Percentiles rank a stretch among this genome's conserved stretches.
Evolutionary conservation across 306 rosid genomes (phyloP).

Genomic region (Citrullus colocynthis): DNA sequence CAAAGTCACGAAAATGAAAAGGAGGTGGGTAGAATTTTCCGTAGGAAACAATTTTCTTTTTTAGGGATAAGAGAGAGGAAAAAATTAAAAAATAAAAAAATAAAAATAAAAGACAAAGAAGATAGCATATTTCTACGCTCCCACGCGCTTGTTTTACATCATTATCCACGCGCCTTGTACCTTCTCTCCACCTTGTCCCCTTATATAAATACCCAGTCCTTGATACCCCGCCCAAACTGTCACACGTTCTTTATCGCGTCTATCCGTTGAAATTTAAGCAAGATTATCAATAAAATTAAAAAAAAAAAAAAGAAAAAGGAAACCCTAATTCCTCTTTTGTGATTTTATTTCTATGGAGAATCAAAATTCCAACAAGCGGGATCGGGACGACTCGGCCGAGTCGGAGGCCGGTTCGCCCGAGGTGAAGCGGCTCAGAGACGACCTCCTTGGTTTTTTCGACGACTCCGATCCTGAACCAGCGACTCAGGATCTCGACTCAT

Average conservation of each 20-base stretch:
- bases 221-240: not conserved
- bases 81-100: too few species aligned
- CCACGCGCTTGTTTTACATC: slow-evolving; percentile 6
- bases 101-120: not conserved
- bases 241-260: not conserved
- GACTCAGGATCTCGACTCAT: slow-evolving; percentile 56
- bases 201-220: not conserved
- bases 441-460: slow-evolving; percentile 52
- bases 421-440: slow-evolving; percentile 51
- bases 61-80: not conserved
- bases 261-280: not conserved
- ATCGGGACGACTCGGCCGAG: slow-evolving; percentile 1
- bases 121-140: not conserved
- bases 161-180: not conserved
- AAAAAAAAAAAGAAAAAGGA: not conserved
- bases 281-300: too few species aligned
- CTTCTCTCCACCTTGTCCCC: slow-evolving; percentile 8
- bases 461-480: slow-evolving; percentile 36
- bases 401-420: slow-evolving; percentile 35
- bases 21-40: slow-evolving; percentile 12
- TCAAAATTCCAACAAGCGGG: slow-evolving; percentile 1
- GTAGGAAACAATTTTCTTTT: slow-evolving; percentile 3
- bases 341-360: not conserved
- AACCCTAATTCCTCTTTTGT: not conserved
- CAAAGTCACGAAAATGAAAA: slow-evolving; percentile 1